Percentiles rank a stretch among this genome's conserved stretches.
Evolutionary conservation across 345 rosid species (phyloP).

Genomic region (Gossypium arboreum): DNA sequence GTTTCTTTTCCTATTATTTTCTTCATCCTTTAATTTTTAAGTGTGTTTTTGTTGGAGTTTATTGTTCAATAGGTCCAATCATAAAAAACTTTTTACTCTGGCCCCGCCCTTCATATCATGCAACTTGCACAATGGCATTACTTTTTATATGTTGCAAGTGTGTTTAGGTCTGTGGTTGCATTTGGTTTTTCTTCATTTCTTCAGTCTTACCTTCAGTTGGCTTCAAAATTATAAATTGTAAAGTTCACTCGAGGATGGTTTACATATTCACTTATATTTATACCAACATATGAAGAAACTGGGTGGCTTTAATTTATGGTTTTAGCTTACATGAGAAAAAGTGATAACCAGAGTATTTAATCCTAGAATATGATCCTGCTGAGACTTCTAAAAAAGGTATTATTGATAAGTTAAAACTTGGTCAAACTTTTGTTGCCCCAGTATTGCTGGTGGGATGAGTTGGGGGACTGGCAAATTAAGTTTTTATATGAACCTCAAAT

Average conservation of each 20-base stretch:
- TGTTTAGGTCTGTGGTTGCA: not conserved
- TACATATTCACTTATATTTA: not conserved
- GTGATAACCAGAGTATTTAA: not conserved
- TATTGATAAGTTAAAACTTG: not conserved
- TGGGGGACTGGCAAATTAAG: not conserved
- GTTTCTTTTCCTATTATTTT: not conserved
- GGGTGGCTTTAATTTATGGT: constrained; percentile 5
- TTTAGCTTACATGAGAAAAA: not conserved
- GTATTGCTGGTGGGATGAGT: not conserved
- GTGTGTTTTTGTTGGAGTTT: not conserved
- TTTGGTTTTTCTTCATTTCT: not conserved
- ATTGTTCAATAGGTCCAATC: not conserved
- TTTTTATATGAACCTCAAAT: not conserved
- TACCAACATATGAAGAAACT: not conserved
- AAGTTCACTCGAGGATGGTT: not conserved
- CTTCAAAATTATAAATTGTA: not conserved
- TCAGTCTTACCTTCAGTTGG: not conserved
- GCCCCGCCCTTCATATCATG: not conserved
- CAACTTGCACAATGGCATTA: not conserved
- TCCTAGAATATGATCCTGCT: not conserved
- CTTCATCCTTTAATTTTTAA: not conserved
- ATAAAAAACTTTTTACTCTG: not conserved
- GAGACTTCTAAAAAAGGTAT: not conserved
- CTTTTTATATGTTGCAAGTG: not conserved
- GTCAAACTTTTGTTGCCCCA: not conserved